phyloP scores from a whole-genome alignment of 2,329 filamentous ascomycete genomes.

The Penicillium vulpinum region DNA sequence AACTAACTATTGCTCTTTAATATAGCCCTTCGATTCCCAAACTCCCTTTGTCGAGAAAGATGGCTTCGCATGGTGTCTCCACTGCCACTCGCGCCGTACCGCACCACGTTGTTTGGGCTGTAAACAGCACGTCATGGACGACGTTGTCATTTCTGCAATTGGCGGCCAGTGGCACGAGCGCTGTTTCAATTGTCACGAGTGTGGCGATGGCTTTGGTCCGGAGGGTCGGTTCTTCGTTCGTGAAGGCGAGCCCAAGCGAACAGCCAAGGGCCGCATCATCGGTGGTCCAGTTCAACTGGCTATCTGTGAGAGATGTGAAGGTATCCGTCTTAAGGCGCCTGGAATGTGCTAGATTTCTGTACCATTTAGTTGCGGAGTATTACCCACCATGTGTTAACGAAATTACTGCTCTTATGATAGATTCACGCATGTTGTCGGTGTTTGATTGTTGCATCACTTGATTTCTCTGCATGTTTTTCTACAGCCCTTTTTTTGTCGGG shows the following conservation, averaged over 20 bases:
- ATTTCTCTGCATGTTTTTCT: constrained; percentile 9
- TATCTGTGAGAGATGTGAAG: constrained; percentile 64
- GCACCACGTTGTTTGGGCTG: constrained; percentile 88
- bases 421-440: constrained; percentile 16
- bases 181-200: constrained; percentile 82
- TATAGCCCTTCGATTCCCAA: constrained; percentile 56
- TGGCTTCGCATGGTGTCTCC: constrained; percentile 94
- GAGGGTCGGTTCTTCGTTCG: constrained; percentile 65
- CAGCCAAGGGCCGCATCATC: constrained; percentile 48
- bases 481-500: background rate
- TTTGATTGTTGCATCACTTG: constrained; percentile 13
- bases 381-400: constrained; percentile 2
- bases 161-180: constrained; percentile 90
- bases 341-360: constrained; percentile 22
- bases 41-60: constrained; percentile 95
- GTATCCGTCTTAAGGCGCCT: constrained; percentile 61
- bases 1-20: constrained; percentile 9
- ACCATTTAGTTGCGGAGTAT: background rate
- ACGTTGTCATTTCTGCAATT: constrained; percentile 84
- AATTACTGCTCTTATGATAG: constrained; percentile 16
- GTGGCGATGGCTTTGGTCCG: constrained; percentile 57
- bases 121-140: constrained; percentile 78
- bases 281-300: constrained; percentile 56
- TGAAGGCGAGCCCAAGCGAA: constrained; percentile 51
- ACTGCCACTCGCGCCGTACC: constrained; percentile 88